Evolutionary conservation across 805 yeast species (phyloP).

Genomic region (Yarrowia keelungensis): DNA sequence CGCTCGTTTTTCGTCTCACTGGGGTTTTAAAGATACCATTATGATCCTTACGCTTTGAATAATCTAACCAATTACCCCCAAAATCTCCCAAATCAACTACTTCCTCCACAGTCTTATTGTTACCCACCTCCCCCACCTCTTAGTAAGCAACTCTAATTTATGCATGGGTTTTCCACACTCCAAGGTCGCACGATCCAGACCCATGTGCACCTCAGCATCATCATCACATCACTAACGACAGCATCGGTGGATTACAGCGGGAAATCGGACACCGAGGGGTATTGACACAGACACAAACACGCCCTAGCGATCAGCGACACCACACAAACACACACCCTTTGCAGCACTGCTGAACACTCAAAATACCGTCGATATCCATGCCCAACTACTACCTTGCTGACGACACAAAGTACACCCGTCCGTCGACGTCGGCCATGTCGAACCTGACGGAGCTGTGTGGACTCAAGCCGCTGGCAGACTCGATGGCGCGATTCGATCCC

Average conservation of each 20-base stretch:
- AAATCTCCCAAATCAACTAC: neutral
- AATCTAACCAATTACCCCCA: too few relatives aligned
- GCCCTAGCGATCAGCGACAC: neutral
- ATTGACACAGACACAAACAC: neutral
- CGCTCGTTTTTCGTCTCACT: too few relatives aligned
- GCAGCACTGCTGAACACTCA: neutral
- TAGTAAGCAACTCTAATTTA: conserved; percentile 9
- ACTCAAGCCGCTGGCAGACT: conserved; percentile 68
- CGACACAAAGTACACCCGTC: conserved; percentile 39
- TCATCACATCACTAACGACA: neutral
- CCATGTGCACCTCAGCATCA: conserved; percentile 3
- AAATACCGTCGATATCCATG: conserved; percentile 28
- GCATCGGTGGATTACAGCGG: neutral
- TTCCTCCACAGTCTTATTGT: neutral
- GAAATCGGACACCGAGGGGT: too few relatives aligned
- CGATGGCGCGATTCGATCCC: conserved; percentile 85
- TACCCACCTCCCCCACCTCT: neutral
- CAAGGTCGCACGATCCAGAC: conserved; percentile 22
- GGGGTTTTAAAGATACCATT: too few relatives aligned
- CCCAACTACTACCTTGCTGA: conserved; percentile 31
- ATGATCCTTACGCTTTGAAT: too few relatives aligned
- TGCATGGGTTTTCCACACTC: conserved; percentile 22
- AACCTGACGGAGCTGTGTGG: conserved; percentile 76
- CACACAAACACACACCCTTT: neutral
- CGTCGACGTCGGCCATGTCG: conserved; percentile 62